These are phyloP conservation scores for Trypanosomatidae sp. DNA, from an alignment of 208 protist genomes.

Conservation along the genomic window DNA sequence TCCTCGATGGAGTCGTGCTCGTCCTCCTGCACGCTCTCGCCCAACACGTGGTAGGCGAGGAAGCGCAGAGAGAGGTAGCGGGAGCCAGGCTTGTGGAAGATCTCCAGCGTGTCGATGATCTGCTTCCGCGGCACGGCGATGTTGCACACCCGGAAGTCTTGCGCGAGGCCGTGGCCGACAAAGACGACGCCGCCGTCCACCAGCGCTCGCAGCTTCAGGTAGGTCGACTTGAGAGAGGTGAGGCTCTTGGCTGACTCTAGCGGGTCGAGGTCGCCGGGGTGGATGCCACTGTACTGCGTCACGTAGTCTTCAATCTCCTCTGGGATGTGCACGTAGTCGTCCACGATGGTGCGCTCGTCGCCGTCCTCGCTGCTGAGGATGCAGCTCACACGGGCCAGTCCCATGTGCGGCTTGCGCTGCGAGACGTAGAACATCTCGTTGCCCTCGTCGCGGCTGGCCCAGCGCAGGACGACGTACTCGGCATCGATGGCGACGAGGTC, in stretches of 20 bases:
- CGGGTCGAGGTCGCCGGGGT: conserved; percentile 95
- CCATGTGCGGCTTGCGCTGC: conserved; percentile 80
- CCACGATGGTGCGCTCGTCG: conserved; percentile 87
- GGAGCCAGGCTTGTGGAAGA: conserved; percentile 91
- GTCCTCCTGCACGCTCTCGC: conserved; percentile 93
- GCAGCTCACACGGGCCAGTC: conserved; percentile 86
- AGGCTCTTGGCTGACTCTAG: conserved; percentile 87
- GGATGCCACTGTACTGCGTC: conserved; percentile 94
- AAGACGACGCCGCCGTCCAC: conserved; percentile 94
- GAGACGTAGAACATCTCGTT: conserved; percentile 44
- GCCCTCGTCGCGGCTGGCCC: conserved; percentile 48
- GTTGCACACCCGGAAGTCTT: conserved; percentile 97
- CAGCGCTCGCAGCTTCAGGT: conserved; percentile 93
- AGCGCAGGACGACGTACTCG: conserved; percentile 89
- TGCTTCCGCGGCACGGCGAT: conserved; percentile 94
- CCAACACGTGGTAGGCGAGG: conserved; percentile 93
- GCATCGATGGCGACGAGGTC: conserved; percentile 89
- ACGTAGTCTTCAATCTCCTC: conserved; percentile 91
- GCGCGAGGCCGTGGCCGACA: conserved; percentile 95
- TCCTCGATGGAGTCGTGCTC: conserved; percentile 97
- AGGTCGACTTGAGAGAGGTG: conserved; percentile 94
- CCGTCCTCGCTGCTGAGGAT: conserved; percentile 75
- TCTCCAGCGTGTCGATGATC: conserved; percentile 97
- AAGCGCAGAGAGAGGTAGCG: conserved; percentile 95
- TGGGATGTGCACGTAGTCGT: conserved; percentile 90